phyloP scores from a whole-genome alignment of 192 early-diverging fungal species.

The Backusella australiensis region DNA sequence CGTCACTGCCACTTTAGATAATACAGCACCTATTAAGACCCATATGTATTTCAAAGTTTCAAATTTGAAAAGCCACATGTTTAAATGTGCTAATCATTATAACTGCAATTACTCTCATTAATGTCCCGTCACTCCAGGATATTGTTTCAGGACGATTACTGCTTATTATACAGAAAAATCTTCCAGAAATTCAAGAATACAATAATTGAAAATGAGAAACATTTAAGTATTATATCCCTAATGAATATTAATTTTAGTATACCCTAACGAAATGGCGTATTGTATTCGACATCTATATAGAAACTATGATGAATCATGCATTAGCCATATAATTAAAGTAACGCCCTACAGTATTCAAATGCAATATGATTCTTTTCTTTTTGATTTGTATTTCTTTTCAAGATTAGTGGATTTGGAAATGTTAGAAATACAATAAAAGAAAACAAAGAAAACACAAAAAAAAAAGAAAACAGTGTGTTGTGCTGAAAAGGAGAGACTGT shows the following conservation, averaged over 20 bases:
- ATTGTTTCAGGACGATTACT: not conserved
- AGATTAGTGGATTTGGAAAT: not conserved
- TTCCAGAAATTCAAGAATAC: not conserved
- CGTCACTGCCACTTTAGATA: not conserved
- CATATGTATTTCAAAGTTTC: not conserved
- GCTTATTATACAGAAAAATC: not conserved
- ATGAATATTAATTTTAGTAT: not conserved
- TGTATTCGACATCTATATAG: not conserved
- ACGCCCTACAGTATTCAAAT: not conserved
- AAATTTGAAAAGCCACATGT: not conserved
- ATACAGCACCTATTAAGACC: not conserved
- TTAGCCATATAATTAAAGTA: not conserved
- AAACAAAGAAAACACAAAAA: not conserved
- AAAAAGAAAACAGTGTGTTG: not conserved
- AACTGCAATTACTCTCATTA: not conserved
- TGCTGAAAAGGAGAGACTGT: not conserved
- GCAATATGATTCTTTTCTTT: not conserved
- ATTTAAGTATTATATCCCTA: not conserved
- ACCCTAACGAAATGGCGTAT: not conserved
- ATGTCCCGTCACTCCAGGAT: not conserved
- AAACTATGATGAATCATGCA: not conserved
- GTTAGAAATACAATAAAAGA: not conserved
- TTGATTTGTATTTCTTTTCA: not conserved
- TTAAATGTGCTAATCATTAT: not conserved
- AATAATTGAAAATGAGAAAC: not conserved